Evolutionary conservation across 1,284 basidiomycete genomes (phyloP).

Genomic region (Ganoderma sinense): DNA sequence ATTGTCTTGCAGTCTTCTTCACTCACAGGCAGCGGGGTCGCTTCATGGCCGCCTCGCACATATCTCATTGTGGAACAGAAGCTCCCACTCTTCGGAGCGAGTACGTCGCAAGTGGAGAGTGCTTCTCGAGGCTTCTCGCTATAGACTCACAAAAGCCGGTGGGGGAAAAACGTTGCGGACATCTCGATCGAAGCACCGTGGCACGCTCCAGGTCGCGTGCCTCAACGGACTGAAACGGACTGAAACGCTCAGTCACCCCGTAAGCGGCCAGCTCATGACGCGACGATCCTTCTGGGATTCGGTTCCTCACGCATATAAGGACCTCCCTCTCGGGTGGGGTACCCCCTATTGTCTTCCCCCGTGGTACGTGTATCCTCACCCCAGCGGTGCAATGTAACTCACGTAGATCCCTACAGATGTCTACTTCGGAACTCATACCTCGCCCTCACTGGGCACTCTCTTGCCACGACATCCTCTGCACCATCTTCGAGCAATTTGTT

Average conservation of each 20-base stretch:
- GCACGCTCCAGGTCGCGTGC: background rate
- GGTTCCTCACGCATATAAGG: background rate
- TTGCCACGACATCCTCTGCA: slow-evolving; percentile 25
- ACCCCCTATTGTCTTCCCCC: background rate
- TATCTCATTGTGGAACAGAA: background rate
- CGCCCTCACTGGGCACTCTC: slow-evolving; percentile 13
- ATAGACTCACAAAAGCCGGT: background rate
- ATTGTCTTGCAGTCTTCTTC: background rate
- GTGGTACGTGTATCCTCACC: background rate
- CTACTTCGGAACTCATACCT: background rate
- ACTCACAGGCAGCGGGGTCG: background rate
- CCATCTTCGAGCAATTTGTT: slow-evolving; percentile 22
- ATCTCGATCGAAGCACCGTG: background rate
- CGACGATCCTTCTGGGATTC: background rate
- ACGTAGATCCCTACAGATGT: background rate
- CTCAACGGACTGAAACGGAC: background rate
- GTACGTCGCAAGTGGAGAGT: background rate
- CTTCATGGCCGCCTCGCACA: background rate
- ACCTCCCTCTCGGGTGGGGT: background rate
- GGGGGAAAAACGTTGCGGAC: background rate
- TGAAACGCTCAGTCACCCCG: background rate
- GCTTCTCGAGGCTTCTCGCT: background rate
- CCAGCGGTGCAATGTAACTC: background rate
- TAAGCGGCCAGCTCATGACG: background rate
- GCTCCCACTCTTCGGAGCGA: background rate